phyloP scores from a whole-genome alignment of 2,329 filamentous ascomycete species.

The Zymoseptoria brevis region DNA sequence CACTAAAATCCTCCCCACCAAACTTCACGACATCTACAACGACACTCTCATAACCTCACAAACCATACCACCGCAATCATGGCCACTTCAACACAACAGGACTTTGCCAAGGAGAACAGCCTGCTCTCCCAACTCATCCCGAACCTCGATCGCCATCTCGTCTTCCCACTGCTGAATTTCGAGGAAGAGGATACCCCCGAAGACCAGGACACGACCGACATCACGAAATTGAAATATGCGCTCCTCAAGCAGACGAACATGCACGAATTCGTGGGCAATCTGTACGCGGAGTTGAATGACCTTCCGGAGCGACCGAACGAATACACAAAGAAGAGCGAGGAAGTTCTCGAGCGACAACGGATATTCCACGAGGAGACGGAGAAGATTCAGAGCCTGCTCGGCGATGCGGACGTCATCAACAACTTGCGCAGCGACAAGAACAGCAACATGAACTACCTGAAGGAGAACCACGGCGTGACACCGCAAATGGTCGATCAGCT shows the following conservation, averaged over 20 bases:
- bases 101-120: constrained; percentile 59
- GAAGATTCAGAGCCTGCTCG: constrained; percentile 80
- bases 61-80: constrained; percentile 24
- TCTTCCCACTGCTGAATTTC: constrained; percentile 95
- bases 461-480: constrained; percentile 92
- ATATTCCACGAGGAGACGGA: constrained; percentile 78
- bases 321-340: constrained; percentile 81
- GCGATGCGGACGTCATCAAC: constrained; percentile 80
- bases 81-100: constrained; percentile 31
- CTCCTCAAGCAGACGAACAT: constrained; percentile 97
- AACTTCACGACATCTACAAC: background rate
- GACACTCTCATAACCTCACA: constrained; percentile 2
- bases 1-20: constrained; percentile 1
- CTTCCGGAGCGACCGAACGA: constrained; percentile 71
- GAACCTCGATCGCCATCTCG: constrained; percentile 89
- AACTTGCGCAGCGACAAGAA: constrained; percentile 94
- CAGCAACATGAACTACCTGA: constrained; percentile 95
- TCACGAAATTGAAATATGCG: constrained; percentile 82
- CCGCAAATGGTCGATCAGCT: constrained; percentile 92
- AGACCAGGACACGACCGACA: constrained; percentile 67
- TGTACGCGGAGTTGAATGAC: constrained; percentile 83
- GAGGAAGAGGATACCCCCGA: constrained; percentile 68
- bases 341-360: constrained; percentile 75
- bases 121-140: constrained; percentile 83
- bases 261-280: constrained; percentile 90